Evolutionary conservation across 352 stramenopile genomes (phyloP).

Genomic region (Achlya hypogyna): DNA sequence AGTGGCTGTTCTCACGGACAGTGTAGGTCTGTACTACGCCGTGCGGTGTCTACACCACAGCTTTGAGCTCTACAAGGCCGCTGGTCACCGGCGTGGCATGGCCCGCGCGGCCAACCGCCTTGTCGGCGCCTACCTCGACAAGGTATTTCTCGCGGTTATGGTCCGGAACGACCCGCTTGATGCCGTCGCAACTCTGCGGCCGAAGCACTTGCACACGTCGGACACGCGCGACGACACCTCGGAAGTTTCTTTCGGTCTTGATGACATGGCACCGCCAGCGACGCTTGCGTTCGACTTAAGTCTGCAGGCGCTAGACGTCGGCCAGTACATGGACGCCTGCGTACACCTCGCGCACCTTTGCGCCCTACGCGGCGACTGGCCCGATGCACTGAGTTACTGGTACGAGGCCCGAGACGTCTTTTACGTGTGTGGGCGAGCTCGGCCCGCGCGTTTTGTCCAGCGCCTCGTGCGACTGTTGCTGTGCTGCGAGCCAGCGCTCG

Average conservation of each 20-base stretch:
- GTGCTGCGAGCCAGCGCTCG: constrained; percentile 1
- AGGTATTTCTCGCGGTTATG: constrained; percentile 2
- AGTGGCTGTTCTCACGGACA: background rate
- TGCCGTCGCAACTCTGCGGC: background rate
- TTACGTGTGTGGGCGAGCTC: background rate
- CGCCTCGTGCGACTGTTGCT: constrained; percentile 5
- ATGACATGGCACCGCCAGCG: constrained; percentile 1
- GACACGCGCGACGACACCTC: background rate
- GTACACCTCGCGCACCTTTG: background rate
- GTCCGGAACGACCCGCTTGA: background rate
- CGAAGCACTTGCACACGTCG: background rate
- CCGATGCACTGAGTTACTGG: constrained; percentile 3
- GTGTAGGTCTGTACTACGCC: constrained; percentile 13
- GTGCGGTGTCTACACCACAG: constrained; percentile 10
- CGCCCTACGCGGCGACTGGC: background rate
- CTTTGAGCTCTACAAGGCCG: constrained; percentile 8
- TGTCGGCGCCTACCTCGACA: background rate
- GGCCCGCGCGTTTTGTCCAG: background rate
- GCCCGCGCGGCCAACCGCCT: background rate
- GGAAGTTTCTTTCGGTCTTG: constrained; percentile 3
- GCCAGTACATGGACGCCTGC: constrained; percentile 11
- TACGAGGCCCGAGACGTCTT: constrained; percentile 20
- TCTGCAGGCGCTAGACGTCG: background rate
- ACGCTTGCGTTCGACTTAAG: constrained; percentile 9
- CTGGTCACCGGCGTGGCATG: background rate